Evolutionary conservation across 164 flowering plant species (phyloP).

Genomic region (Tetrastigma voinierianum): DNA sequence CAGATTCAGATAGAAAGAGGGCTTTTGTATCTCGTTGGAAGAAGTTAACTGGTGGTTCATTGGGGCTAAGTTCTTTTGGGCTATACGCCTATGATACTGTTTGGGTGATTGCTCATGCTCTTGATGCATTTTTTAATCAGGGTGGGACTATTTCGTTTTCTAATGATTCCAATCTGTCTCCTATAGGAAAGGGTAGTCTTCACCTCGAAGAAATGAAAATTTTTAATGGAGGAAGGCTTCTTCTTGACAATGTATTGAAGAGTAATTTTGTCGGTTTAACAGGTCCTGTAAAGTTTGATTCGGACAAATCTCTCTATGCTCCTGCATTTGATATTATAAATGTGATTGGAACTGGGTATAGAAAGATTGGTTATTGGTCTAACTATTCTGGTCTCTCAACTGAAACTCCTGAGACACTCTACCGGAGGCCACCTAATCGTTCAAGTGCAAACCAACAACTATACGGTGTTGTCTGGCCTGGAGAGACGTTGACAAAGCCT

Average conservation of each 20-base stretch:
- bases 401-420: conserved; percentile 61
- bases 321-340: conserved; percentile 81
- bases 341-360: conserved; percentile 63
- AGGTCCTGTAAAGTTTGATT: conserved; percentile 51
- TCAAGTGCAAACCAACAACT: conserved; percentile 51
- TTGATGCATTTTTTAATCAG: conserved; percentile 57
- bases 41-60: conserved; percentile 44
- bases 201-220: conserved; percentile 61
- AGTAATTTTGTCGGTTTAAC: conserved; percentile 50
- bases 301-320: conserved; percentile 44
- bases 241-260: conserved; percentile 46
- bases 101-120: conserved; percentile 72
- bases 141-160: conserved; percentile 77
- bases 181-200: conserved; percentile 29
- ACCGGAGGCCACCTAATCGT: conserved; percentile 49
- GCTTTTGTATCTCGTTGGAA: conserved; percentile 68
- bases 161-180: conserved; percentile 44
- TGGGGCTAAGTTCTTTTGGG: conserved; percentile 67
- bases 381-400: conserved; percentile 66
- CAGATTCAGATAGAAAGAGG: conserved; percentile 60
- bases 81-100: conserved; percentile 81
- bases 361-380: conserved; percentile 72
- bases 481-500: conserved; percentile 48
- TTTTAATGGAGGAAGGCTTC: conserved; percentile 50
- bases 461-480: conserved; percentile 66